A percentile compares a stretch with the other conserved stretches of the same genome.
phyloP scores from a whole-genome alignment of 768 basidiomycete genomes.

The Hebeloma cylindrosporum region DNA sequence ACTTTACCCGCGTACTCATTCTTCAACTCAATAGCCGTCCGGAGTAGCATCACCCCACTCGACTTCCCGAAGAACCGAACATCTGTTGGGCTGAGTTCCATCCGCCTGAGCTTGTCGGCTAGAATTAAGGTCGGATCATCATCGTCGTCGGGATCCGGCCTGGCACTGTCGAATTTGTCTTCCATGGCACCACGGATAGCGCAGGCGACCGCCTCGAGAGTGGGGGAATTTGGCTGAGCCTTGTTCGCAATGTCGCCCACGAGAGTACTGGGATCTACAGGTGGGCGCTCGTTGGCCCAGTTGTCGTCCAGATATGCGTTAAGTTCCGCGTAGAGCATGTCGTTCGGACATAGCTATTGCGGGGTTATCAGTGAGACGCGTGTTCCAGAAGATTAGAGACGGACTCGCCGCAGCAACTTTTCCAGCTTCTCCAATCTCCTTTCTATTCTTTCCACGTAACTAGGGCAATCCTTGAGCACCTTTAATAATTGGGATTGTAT shows the following conservation, averaged over 20 bases:
- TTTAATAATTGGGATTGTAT: no score
- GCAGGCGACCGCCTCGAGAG: constrained; percentile 31
- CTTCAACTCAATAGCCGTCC: constrained; percentile 58
- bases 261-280: constrained; percentile 22
- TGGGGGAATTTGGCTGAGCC: neutral
- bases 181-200: constrained; percentile 32
- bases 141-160: constrained; percentile 26
- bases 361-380: neutral
- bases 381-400: constrained; percentile 11
- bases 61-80: constrained; percentile 56
- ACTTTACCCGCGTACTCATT: constrained; percentile 49
- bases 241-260: constrained; percentile 7
- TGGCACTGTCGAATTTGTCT: constrained; percentile 6
- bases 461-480: constrained; percentile 16
- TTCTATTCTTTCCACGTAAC: constrained; percentile 64
- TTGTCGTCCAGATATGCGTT: constrained; percentile 32
- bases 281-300: constrained; percentile 21
- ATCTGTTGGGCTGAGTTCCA: constrained; percentile 35
- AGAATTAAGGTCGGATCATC: constrained; percentile 38
- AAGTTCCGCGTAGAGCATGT: constrained; percentile 58
- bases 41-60: constrained; percentile 53
- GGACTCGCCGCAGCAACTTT: constrained; percentile 46
- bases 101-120: constrained; percentile 34
- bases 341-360: constrained; percentile 61
- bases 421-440: constrained; percentile 61